Evolutionary conservation across 2,329 filamentous ascomycete species (phyloP), one percentile per base, ranked within the genome.

Genomic region (Torrubiellomyces zombiae): DNA sequence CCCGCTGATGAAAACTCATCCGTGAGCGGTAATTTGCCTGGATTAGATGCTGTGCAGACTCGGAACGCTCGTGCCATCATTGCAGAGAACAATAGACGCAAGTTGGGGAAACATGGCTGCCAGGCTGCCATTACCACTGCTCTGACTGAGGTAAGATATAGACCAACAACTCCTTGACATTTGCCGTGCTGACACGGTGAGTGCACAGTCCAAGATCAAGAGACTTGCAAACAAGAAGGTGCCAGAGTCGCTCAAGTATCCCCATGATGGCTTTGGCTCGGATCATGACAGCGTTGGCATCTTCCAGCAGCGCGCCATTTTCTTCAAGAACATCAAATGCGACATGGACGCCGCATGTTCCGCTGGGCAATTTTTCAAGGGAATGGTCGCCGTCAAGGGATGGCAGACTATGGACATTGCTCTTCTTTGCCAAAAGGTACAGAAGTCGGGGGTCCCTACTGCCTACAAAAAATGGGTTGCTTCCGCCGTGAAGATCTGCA

Each of bases 231-330:
- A 38, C 32, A 28, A 27, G 2, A 23, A 17, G 8, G 35, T 37
- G 5, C 34, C 37, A 9, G 29, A n/a, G 10, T 39, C 37, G 10
- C 15, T 31, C 13, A 32, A 28, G 17, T 32, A 33, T 28, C 23
- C 18, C 14, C 29, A 38, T 25, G 37, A 38, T 24, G 25, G 31
- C 16, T 9, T 37, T 18, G 34, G 37, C 27, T 28, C 34, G 21
- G 35, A 39, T 30, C 18, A 38, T 21, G 37, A 39, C 34, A 32
- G 29, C 26, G 15, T 39, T 21, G 37, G 37, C 25, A 28, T 39
- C 25, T 38, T 39, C 28, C 37, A 39, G 32, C 37, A 39, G 31
- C 35, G 37, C 21, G 37, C 27, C 19, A 24, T 20, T 13, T 24
- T 30, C 25, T 39, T 38, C 29, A 34, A 31, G 26, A 27, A 39